Evolutionary conservation across 768 basidiomycete species (phyloP).

Genomic region (Amanita jacksonii): DNA sequence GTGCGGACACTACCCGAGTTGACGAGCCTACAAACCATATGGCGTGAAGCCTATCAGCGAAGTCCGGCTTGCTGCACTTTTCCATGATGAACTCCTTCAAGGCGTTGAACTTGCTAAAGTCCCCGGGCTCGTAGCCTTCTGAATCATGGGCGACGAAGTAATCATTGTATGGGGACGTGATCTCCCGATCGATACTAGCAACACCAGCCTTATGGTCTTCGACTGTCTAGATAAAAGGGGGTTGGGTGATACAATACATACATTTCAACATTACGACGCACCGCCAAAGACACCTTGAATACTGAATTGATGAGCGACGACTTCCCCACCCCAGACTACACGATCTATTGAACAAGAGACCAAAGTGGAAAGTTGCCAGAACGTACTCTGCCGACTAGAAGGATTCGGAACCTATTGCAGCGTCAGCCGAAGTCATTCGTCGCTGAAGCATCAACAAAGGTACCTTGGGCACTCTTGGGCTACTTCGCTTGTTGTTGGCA

Average conservation of each 20-base stretch:
- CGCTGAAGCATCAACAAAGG: no score
- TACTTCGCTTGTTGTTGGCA: no score
- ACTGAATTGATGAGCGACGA: not conserved
- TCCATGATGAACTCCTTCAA: not conserved
- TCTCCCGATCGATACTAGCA: not conserved
- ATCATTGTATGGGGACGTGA: not conserved
- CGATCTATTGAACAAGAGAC: not conserved
- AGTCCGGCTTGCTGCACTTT: not conserved
- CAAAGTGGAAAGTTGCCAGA: not conserved
- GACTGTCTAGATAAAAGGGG: not conserved
- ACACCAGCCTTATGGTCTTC: not conserved
- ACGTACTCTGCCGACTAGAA: no score
- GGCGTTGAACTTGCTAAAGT: not conserved
- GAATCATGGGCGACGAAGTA: not conserved
- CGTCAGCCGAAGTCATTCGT: no score
- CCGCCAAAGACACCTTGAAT: conserved; percentile 1
- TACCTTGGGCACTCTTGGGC: no score
- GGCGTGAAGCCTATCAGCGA: not conserved
- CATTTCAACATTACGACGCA: not conserved
- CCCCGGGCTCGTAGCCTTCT: not conserved
- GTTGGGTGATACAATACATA: no score
- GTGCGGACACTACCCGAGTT: not conserved
- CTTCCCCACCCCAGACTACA: not conserved
- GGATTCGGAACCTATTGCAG: no score
- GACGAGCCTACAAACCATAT: not conserved